Evolutionary conservation across 805 yeast species (phyloP).

Genomic region (Pichia phayaonensis): DNA sequence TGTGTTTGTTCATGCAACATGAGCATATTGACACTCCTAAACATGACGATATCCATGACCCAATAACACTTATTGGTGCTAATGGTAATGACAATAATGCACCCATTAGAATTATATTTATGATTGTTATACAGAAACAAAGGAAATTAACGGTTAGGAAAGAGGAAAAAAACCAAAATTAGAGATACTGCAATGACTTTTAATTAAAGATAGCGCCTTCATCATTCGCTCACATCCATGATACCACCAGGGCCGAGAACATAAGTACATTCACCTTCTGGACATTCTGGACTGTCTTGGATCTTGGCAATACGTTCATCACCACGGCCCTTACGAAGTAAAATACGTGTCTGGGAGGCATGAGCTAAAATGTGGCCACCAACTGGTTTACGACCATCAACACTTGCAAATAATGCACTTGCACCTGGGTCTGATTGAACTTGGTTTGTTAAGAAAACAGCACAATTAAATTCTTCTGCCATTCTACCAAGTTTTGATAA

Average conservation of each 20-base stretch:
- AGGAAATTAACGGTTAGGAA: not conserved
- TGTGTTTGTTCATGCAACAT: conserved; percentile 35
- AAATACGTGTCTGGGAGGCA: conserved; percentile 70
- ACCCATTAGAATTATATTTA: conserved; percentile 40
- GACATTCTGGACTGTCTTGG: conserved; percentile 77
- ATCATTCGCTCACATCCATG: conserved; percentile 28
- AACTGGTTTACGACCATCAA: conserved; percentile 78
- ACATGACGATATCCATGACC: conserved; percentile 62
- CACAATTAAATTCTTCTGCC: conserved; percentile 73
- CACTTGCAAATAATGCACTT: conserved; percentile 66
- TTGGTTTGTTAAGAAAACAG: conserved; percentile 69
- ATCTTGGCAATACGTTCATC: conserved; percentile 76
- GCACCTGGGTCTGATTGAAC: conserved; percentile 86
- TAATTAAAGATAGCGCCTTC: not conserved
- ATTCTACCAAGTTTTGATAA: conserved; percentile 45
- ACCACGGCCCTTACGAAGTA: conserved; percentile 67
- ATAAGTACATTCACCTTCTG: conserved; percentile 72
- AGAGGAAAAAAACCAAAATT: not conserved
- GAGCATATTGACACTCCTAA: conserved; percentile 77
- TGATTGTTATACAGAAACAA: not conserved
- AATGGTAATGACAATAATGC: conserved; percentile 67
- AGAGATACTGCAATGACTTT: not conserved
- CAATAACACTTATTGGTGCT: conserved; percentile 45
- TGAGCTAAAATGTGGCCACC: conserved; percentile 82
- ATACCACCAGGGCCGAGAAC: conserved; percentile 45